Evolutionary conservation across 805 yeast species (phyloP).

Genomic region (Candida tammaniensis): DNA sequence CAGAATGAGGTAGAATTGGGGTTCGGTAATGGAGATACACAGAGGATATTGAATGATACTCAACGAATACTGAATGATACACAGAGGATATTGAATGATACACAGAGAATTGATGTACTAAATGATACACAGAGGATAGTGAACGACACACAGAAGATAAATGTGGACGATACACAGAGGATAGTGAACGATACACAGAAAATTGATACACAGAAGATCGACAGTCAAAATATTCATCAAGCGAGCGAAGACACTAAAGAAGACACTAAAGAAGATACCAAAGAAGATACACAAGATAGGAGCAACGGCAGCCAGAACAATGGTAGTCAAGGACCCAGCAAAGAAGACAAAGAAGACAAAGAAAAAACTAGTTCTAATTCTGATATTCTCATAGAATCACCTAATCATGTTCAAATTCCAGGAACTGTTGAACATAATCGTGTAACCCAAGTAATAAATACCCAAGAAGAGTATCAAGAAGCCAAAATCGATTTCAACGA

Average conservation of each 20-base stretch:
- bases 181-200: conserved; percentile 4
- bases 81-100: no score
- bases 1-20: no score
- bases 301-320: not conserved
- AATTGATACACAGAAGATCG: conserved; percentile 2
- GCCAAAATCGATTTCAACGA: conserved; percentile 3
- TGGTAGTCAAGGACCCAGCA: not conserved
- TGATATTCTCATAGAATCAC: conserved; percentile 3
- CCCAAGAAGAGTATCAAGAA: conserved; percentile 19
- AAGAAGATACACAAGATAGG: conserved; percentile 3
- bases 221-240: not conserved
- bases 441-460: conserved; percentile 27
- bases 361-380: not conserved
- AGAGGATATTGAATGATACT: no score
- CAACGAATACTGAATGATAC: no score
- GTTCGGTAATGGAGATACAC: no score
- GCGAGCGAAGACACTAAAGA: not conserved
- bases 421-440: conserved; percentile 16
- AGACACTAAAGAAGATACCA: conserved; percentile 1
- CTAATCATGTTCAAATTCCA: conserved; percentile 17
- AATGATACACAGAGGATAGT: no score
- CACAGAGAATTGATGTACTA: not conserved
- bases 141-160: conserved; percentile 7
- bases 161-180: conserved; percentile 2
- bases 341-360: not conserved